Evolutionary conservation across 1,139 yeast species (phyloP).

Genomic region (Lodderomyces margitis): DNA sequence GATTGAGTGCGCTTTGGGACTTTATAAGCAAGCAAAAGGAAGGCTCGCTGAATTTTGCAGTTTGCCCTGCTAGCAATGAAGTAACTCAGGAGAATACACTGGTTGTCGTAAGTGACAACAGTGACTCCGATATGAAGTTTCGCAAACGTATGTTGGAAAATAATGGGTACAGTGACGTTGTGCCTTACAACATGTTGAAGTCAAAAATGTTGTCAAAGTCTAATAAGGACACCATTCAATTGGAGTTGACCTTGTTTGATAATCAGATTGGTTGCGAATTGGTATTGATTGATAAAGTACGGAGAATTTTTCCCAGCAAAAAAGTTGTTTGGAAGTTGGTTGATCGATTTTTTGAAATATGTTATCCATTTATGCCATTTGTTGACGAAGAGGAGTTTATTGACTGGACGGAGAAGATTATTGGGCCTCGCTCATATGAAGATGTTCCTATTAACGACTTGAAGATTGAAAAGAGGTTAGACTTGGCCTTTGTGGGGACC

Average conservation of each 20-base stretch:
- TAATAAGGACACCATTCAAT: conserved; percentile 21
- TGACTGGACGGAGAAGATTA: conserved; percentile 18
- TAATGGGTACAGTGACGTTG: conserved; percentile 36
- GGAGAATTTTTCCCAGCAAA: conserved; percentile 30
- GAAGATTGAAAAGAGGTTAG: conserved; percentile 29
- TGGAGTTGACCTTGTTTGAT: conserved; percentile 31
- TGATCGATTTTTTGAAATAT: conserved; percentile 26
- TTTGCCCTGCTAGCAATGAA: conserved; percentile 16
- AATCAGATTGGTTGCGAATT: conserved; percentile 31
- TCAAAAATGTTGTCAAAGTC: conserved; percentile 17
- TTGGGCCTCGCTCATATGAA: conserved; percentile 26
- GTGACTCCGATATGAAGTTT: conserved; percentile 21
- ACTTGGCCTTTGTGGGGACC: conserved; percentile 33
- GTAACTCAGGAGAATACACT: conserved; percentile 25
- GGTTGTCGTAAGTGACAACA: conserved; percentile 19
- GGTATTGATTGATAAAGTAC: conserved; percentile 31
- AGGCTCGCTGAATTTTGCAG: conserved; percentile 20
- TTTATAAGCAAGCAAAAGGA: conserved; percentile 26
- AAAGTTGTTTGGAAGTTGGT: conserved; percentile 34
- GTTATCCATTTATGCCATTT: conserved; percentile 40
- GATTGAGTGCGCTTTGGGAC: conserved; percentile 34
- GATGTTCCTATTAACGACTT: conserved; percentile 21
- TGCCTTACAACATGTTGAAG: conserved; percentile 33
- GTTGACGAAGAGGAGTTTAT: conserved; percentile 31
- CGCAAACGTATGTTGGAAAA: conserved; percentile 32